Percentiles rank a stretch among this genome's conserved stretches.
Conservation (phyloP, 768 basidiomycete species). For the Collybia mongolica region DNA sequence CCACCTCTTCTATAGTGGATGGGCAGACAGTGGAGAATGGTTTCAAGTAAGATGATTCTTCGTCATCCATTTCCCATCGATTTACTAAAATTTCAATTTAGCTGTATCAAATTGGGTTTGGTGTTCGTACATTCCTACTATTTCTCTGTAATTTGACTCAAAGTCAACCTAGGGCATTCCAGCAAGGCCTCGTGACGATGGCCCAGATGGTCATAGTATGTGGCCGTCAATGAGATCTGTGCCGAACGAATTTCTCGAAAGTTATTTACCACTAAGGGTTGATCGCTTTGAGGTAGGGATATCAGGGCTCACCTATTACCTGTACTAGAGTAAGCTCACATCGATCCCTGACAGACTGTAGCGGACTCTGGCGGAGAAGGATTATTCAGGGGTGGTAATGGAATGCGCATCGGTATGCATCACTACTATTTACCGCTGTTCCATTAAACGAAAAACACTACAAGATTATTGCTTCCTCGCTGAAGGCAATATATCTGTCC, state of each 20-base stretch:
- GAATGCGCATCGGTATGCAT: slow-evolving; percentile 23
- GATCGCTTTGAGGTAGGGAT: slow-evolving; percentile 20
- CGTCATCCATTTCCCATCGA: not conserved
- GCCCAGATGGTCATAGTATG: slow-evolving; percentile 27
- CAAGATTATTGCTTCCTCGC: slow-evolving; percentile 27
- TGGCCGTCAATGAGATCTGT: slow-evolving; percentile 31
- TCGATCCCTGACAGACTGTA: slow-evolving; percentile 15
- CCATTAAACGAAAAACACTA: not conserved
- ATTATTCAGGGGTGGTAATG: slow-evolving; percentile 27
- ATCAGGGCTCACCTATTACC: not conserved
- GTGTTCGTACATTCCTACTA: slow-evolving; percentile 6
- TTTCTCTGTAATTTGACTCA: not conserved
- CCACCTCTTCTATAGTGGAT: slow-evolving; percentile 28
- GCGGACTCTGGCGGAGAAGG: slow-evolving; percentile 28
- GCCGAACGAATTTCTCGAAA: slow-evolving; percentile 27
- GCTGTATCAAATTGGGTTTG: slow-evolving; percentile 28
- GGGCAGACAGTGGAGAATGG: slow-evolving; percentile 21
- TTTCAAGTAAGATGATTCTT: slow-evolving; percentile 17
- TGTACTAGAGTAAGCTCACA: not conserved
- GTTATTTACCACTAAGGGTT: slow-evolving; percentile 25
- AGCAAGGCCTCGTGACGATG: slow-evolving; percentile 19
- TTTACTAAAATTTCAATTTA: not conserved
- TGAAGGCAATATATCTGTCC: slow-evolving; percentile 24
- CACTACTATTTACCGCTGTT: not conserved
- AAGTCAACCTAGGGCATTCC: slow-evolving; percentile 16